Evolutionary conservation across 2,329 filamentous ascomycete genomes (phyloP).

Genomic region (Trichophyton simii): DNA sequence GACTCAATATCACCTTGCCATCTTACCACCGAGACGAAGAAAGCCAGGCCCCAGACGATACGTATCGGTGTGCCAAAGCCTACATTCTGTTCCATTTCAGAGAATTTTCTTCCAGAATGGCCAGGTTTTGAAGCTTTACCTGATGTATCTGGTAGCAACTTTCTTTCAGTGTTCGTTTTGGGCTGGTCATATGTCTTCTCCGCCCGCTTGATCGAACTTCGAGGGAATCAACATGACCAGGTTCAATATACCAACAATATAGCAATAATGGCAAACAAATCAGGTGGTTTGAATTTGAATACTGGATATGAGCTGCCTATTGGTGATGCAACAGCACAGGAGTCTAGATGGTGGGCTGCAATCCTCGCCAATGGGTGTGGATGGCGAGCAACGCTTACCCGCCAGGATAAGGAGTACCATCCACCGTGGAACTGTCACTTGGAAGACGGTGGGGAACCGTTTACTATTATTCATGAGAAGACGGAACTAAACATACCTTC

Average conservation of each 20-base stretch:
- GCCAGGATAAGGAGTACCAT: slow-evolving; percentile 1
- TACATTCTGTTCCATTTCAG: background rate
- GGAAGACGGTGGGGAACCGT: background rate
- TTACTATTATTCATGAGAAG: slow-evolving; percentile 3
- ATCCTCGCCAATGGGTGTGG: slow-evolving; percentile 8
- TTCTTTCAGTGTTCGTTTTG: slow-evolving; percentile 10
- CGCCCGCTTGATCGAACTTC: slow-evolving; percentile 7
- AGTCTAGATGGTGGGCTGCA: slow-evolving; percentile 10
- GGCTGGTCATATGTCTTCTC: slow-evolving; percentile 10
- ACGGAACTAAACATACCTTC: background rate
- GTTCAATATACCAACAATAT: background rate
- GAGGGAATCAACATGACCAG: background rate
- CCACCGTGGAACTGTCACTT: slow-evolving; percentile 9
- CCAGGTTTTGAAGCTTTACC: background rate
- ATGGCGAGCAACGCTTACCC: slow-evolving; percentile 8
- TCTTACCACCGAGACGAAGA: background rate
- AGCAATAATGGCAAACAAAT: background rate
- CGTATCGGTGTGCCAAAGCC: background rate
- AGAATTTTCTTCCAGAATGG: background rate
- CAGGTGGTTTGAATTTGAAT: background rate
- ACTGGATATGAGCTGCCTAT: slow-evolving; percentile 1
- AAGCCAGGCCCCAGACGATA: background rate
- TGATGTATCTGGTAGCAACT: slow-evolving; percentile 4
- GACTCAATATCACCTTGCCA: background rate
- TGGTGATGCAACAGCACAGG: slow-evolving; percentile 6